Conservation (phyloP, 371 early-diverging fungal genomes). For the Fennellomyces sp. region DNA sequence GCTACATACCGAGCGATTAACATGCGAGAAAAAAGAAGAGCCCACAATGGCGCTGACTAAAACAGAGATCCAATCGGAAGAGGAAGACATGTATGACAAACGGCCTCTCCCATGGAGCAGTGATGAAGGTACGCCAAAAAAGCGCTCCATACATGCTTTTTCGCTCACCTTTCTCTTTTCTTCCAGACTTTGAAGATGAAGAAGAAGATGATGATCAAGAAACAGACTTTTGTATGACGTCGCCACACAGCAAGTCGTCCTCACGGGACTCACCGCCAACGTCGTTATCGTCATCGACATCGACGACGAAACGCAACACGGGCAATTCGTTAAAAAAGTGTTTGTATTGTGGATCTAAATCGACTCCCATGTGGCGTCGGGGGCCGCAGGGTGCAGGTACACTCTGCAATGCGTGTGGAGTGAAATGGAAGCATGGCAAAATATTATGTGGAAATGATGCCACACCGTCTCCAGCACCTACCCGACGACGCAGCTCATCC, state of each 20-base stretch:
- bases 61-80: slow-evolving; percentile 12
- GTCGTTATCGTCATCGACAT: neutral
- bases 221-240: slow-evolving; percentile 9
- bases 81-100: slow-evolving; percentile 5
- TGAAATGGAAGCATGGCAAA: slow-evolving; percentile 85
- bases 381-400: slow-evolving; percentile 82
- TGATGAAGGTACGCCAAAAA: slow-evolving; percentile 3
- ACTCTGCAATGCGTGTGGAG: slow-evolving; percentile 91
- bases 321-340: slow-evolving; percentile 50
- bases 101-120: neutral
- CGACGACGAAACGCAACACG: neutral
- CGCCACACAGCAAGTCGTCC: slow-evolving; percentile 9
- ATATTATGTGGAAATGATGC: slow-evolving; percentile 44
- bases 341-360: slow-evolving; percentile 78
- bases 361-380: slow-evolving; percentile 92
- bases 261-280: neutral
- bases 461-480: neutral
- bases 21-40: slow-evolving; percentile 16
- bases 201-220: slow-evolving; percentile 5
- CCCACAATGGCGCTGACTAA: slow-evolving; percentile 6
- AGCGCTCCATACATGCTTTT: too few relatives aligned
- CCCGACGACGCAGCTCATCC: neutral
- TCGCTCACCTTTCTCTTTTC: too few relatives aligned
- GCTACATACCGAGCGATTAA: slow-evolving; percentile 26
- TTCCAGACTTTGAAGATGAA: slow-evolving; percentile 3